Evolutionary conservation across 495 filamentous ascomycete genomes (phyloP).

Genomic region (Penicillium silybi): DNA sequence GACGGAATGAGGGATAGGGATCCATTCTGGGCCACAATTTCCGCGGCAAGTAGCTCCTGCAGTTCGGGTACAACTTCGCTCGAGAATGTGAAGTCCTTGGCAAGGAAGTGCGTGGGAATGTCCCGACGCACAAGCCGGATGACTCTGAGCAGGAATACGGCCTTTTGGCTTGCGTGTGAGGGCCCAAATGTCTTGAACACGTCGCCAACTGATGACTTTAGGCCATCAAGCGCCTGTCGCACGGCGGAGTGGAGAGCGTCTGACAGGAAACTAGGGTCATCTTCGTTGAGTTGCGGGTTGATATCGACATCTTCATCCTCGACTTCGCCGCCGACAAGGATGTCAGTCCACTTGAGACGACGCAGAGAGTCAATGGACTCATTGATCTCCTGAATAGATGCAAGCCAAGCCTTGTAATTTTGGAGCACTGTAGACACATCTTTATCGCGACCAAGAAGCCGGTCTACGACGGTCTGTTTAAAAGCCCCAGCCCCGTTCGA

Average conservation of each 20-base stretch:
- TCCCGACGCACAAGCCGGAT: conserved; percentile 70
- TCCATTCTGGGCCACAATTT: conserved; percentile 21
- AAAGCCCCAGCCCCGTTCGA: conserved; percentile 53
- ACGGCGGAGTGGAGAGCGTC: conserved; percentile 57
- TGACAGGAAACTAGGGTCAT: conserved; percentile 66
- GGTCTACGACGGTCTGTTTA: conserved; percentile 47
- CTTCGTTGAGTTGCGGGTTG: conserved; percentile 59
- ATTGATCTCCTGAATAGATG: conserved; percentile 56
- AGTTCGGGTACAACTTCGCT: conserved; percentile 50
- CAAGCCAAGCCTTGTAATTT: conserved; percentile 65
- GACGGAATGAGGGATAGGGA: conserved; percentile 11
- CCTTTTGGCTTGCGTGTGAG: conserved; percentile 48
- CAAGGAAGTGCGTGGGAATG: conserved; percentile 48
- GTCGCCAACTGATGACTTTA: conserved; percentile 52
- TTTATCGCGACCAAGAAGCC: conserved; percentile 62
- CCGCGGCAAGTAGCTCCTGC: conserved; percentile 50
- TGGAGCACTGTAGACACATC: conserved; percentile 55
- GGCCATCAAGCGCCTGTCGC: conserved; percentile 49
- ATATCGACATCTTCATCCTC: conserved; percentile 61
- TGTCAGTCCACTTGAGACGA: conserved; percentile 69
- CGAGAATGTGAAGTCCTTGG: conserved; percentile 35
- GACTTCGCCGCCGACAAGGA: conserved; percentile 71
- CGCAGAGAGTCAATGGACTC: conserved; percentile 62
- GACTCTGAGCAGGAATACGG: conserved; percentile 69
- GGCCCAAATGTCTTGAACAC: conserved; percentile 42